Evolutionary conservation across 192 early-diverging fungal genomes (phyloP).

Genomic region (Paraglomus brasilianum): DNA sequence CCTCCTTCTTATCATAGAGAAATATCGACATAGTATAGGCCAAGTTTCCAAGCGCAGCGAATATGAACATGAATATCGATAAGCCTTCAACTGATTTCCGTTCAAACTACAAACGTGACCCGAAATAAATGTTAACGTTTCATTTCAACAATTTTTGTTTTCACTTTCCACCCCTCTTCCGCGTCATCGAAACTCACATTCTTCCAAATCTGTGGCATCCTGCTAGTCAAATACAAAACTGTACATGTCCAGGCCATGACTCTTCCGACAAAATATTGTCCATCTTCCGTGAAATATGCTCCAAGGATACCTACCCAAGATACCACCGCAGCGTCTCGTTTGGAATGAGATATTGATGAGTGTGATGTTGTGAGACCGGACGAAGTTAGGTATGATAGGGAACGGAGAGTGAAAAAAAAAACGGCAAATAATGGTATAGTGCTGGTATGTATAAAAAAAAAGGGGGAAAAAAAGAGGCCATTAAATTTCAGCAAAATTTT

Average conservation of each 20-base stretch:
- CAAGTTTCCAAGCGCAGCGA: constrained; percentile 69
- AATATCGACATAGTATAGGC: constrained; percentile 59
- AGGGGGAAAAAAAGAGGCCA: neutral
- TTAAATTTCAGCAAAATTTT: too few species aligned
- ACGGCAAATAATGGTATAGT: constrained; percentile 20
- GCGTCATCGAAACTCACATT: constrained; percentile 42
- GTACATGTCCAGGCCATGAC: constrained; percentile 71
- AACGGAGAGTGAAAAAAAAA: constrained; percentile 26
- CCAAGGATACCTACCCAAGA: neutral
- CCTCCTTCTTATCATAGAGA: constrained; percentile 20
- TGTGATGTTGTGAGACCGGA: neutral
- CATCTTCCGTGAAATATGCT: constrained; percentile 5
- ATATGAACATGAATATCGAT: constrained; percentile 72
- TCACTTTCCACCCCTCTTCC: neutral
- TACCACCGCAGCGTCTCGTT: neutral
- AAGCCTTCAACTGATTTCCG: constrained; percentile 68
- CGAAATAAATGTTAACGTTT: neutral
- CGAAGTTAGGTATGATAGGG: neutral
- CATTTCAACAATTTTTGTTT: neutral
- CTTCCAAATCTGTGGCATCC: constrained; percentile 75
- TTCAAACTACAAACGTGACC: constrained; percentile 32
- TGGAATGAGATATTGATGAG: too few species aligned
- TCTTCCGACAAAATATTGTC: constrained; percentile 44
- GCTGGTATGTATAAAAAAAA: neutral
- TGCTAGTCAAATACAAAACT: constrained; percentile 62